Evolutionary conservation across 2,329 filamentous ascomycete genomes (phyloP).

Genomic region (Blumeria graminis): DNA sequence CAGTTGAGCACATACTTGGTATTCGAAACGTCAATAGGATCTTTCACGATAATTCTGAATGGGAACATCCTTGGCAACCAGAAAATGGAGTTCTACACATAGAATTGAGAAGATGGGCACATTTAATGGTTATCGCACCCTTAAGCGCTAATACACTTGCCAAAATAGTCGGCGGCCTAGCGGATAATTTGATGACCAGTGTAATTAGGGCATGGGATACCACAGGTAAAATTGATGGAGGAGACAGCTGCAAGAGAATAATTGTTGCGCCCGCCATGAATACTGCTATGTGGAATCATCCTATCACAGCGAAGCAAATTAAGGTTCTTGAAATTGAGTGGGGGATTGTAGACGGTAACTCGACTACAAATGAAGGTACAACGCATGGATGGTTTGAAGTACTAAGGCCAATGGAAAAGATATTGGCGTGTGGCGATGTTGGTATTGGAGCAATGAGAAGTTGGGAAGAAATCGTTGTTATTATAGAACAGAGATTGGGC

Average conservation of each 20-base stretch:
- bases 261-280: constrained; percentile 71
- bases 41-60: constrained; percentile 71
- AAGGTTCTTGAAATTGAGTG: constrained; percentile 48
- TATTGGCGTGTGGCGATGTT: constrained; percentile 62
- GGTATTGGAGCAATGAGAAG: constrained; percentile 65
- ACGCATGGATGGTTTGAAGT: constrained; percentile 52
- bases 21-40: constrained; percentile 56
- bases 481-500: constrained; percentile 27
- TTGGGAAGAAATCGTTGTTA: constrained; percentile 48
- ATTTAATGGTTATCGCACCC: constrained; percentile 59
- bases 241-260: constrained; percentile 21
- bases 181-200: constrained; percentile 49
- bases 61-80: constrained; percentile 52
- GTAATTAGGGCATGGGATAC: constrained; percentile 79
- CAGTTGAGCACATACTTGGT: constrained; percentile 29
- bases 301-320: constrained; percentile 52
- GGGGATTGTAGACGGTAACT: constrained; percentile 29
- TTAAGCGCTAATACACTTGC: constrained; percentile 68
- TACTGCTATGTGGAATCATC: constrained; percentile 79
- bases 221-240: constrained; percentile 5
- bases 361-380: constrained; percentile 48
- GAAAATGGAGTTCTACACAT: constrained; percentile 75
- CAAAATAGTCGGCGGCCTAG: constrained; percentile 56
- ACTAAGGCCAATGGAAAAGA: constrained; percentile 48
- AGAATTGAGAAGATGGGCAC: constrained; percentile 59